Percentiles rank a stretch among this genome's conserved stretches.
Conservation (phyloP, 2,329 filamentous ascomycete genomes). For the Colletotrichum sp. region DNA sequence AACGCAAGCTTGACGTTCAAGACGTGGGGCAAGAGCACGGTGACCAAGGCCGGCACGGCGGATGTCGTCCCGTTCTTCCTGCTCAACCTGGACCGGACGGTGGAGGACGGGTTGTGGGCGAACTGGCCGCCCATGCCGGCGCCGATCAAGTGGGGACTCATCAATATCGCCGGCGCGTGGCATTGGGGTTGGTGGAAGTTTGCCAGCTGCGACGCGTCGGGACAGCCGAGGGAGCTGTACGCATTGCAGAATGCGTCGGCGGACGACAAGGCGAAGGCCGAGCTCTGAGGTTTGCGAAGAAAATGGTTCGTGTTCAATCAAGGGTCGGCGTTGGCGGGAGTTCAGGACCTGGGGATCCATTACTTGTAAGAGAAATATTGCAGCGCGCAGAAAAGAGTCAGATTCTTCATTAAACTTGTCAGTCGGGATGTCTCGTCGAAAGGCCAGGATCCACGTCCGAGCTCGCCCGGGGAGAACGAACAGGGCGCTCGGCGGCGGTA, state of each 20-base stretch:
- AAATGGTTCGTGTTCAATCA: not conserved
- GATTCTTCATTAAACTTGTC: not conserved
- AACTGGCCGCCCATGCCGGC: constrained; percentile 70
- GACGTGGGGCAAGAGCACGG: constrained; percentile 66
- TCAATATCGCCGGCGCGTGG: constrained; percentile 62
- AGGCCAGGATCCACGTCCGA: not conserved
- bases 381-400: not conserved
- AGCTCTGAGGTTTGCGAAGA: not conserved
- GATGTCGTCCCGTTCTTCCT: constrained; percentile 71
- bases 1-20: constrained; percentile 58
- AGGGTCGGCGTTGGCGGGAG: not conserved
- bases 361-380: constrained; percentile 11
- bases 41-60: constrained; percentile 63
- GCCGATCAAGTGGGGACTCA: constrained; percentile 63
- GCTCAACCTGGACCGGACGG: constrained; percentile 64
- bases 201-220: constrained; percentile 62
- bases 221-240: constrained; percentile 58
- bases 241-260: constrained; percentile 39
- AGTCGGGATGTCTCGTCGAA: not conserved
- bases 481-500: not conserved
- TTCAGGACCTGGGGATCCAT: not conserved
- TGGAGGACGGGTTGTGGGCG: constrained; percentile 64
- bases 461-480: not conserved
- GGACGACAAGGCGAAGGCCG: constrained; percentile 7
- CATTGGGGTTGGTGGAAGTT: constrained; percentile 69